Conservation (phyloP, 352 stramenopile species). For the Globisporangium recalcitrans region DNA sequence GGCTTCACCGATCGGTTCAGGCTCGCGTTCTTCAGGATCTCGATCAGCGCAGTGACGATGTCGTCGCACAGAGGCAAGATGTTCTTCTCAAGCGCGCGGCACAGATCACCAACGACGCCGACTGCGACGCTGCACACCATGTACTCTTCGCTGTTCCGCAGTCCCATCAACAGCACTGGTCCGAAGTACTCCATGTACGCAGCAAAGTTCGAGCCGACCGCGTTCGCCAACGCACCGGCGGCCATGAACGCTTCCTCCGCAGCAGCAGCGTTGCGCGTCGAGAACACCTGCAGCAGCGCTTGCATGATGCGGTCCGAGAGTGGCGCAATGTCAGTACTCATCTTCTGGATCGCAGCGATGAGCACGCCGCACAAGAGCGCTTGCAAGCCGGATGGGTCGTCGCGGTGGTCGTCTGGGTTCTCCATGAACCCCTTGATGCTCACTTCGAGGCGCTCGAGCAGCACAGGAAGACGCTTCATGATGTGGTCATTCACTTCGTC, state of each 20-base stretch:
- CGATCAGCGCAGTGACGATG: slow-evolving; percentile 91
- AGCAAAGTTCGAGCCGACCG: slow-evolving; percentile 89
- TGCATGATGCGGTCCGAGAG: slow-evolving; percentile 94
- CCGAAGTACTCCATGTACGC: slow-evolving; percentile 95
- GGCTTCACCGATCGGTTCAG: slow-evolving; percentile 95
- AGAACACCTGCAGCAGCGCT: slow-evolving; percentile 93
- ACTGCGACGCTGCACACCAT: slow-evolving; percentile 95
- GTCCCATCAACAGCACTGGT: slow-evolving; percentile 87
- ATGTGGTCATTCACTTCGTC: slow-evolving; percentile 77
- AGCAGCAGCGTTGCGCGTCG: slow-evolving; percentile 89
- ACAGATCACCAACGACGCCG: slow-evolving; percentile 94
- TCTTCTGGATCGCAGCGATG: slow-evolving; percentile 92
- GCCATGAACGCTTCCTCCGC: slow-evolving; percentile 96
- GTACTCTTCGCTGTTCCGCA: slow-evolving; percentile 95
- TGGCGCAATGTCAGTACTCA: slow-evolving; percentile 84
- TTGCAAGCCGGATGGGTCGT: slow-evolving; percentile 70
- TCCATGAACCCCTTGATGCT: slow-evolving; percentile 63
- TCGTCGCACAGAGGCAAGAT: slow-evolving; percentile 93
- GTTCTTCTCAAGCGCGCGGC: slow-evolving; percentile 87
- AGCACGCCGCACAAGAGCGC: slow-evolving; percentile 89
- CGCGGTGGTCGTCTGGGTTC: slow-evolving; percentile 68
- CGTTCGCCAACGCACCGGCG: slow-evolving; percentile 90
- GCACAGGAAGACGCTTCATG: slow-evolving; percentile 65
- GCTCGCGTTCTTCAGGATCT: slow-evolving; percentile 92
- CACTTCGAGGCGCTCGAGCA: slow-evolving; percentile 73